A percentile compares a stretch with the other conserved stretches of the same genome.
Evolutionary conservation across 2,329 filamentous ascomycete genomes (phyloP).

Genomic region (Clathrospora elynae): DNA sequence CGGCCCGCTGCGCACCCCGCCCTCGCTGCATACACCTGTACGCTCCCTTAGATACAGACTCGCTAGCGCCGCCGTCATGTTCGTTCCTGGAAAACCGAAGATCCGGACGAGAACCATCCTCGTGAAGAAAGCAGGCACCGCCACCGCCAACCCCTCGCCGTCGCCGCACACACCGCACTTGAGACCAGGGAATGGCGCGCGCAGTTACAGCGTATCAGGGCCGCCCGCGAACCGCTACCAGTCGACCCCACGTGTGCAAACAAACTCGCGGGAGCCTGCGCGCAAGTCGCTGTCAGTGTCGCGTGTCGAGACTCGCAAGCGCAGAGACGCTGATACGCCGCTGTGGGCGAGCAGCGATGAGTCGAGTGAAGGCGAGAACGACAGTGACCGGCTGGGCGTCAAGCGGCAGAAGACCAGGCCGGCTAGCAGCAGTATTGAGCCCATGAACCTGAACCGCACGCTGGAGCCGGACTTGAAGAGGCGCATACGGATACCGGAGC

Average conservation of each 20-base stretch:
- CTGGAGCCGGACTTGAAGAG: slow-evolving; percentile 45
- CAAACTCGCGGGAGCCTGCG: slow-evolving; percentile 23
- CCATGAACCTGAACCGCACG: slow-evolving; percentile 42
- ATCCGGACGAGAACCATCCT: slow-evolving; percentile 42
- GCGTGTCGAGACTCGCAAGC: slow-evolving; percentile 36
- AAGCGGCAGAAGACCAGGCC: slow-evolving; percentile 41
- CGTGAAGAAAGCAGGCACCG: slow-evolving; percentile 33
- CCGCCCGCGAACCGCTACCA: slow-evolving; percentile 38
- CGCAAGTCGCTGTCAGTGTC: slow-evolving; percentile 37
- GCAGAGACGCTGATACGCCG: slow-evolving; percentile 43
- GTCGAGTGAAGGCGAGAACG: slow-evolving; percentile 35
- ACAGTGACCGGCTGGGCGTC: slow-evolving; percentile 33
- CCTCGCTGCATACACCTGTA: slow-evolving; percentile 7
- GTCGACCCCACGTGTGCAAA: slow-evolving; percentile 22
- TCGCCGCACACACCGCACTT: slow-evolving; percentile 15
- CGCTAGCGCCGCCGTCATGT: slow-evolving; percentile 33
- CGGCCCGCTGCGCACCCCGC: slow-evolving; percentile 10
- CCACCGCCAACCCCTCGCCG: slow-evolving; percentile 18
- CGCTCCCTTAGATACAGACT: slow-evolving; percentile 8
- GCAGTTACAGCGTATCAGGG: slow-evolving; percentile 22
- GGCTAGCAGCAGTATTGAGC: slow-evolving; percentile 46
- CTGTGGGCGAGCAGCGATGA: slow-evolving; percentile 44
- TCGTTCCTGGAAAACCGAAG: slow-evolving; percentile 39
- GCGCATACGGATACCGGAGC: slow-evolving; percentile 38
- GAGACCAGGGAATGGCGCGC: slow-evolving; percentile 12